Evolutionary conservation across 768 basidiomycete genomes (phyloP).

Genomic region (Lentinula aciculospora): DNA sequence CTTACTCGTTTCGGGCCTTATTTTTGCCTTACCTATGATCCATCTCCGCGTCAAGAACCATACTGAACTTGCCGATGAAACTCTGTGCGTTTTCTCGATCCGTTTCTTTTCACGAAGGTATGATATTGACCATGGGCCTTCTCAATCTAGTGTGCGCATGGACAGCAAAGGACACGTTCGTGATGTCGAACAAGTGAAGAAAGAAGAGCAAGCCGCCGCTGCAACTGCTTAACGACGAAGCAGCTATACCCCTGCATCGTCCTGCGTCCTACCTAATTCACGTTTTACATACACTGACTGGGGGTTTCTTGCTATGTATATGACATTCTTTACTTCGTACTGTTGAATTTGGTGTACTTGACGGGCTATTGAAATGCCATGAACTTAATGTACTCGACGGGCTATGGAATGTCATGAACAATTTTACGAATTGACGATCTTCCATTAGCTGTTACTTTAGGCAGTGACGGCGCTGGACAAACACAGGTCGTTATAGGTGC

Average conservation of each 20-base stretch:
- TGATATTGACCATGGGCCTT: background rate
- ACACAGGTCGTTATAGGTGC: too few relatives aligned
- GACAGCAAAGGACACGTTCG: conserved; percentile 4
- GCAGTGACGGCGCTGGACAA: too few relatives aligned
- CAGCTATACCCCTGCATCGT: background rate
- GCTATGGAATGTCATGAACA: too few relatives aligned
- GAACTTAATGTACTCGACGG: too few relatives aligned
- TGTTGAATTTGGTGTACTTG: too few relatives aligned
- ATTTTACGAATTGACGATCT: too few relatives aligned
- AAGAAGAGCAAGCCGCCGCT: background rate
- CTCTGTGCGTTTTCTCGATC: conserved; percentile 35
- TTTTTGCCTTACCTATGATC: conserved; percentile 72
- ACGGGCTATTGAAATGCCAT: too few relatives aligned
- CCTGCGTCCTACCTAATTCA: too few relatives aligned
- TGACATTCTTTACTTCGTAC: too few relatives aligned
- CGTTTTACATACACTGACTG: background rate
- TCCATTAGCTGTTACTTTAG: too few relatives aligned
- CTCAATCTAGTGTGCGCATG: conserved; percentile 6
- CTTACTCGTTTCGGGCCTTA: conserved; percentile 57
- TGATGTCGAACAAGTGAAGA: background rate
- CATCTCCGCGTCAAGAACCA: conserved; percentile 61
- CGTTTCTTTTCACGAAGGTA: background rate
- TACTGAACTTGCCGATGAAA: conserved; percentile 46
- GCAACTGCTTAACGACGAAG: background rate
- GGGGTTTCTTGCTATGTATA: background rate